Base-by-base conservation (phyloP, 805 yeast genomes). In the Nakazawaea holstii region DNA sequence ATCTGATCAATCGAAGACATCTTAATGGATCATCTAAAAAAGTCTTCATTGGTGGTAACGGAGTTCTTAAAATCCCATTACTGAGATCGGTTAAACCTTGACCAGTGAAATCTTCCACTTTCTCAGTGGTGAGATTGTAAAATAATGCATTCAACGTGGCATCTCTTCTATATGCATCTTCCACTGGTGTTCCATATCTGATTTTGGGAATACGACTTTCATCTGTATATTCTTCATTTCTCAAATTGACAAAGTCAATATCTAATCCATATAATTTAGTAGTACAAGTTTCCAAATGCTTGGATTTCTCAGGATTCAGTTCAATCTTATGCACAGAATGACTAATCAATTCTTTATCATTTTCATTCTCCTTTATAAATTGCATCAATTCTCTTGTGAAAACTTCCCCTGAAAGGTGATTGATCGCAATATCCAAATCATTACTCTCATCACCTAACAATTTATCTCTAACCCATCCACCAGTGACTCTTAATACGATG, bases 401-500 rank as follows among this genome's bases (percentile, higher is more conserved):
- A 31, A 80, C 81, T 57, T 86, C 90, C 0, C 99, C 99, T 0
- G 95, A 79, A 59, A 88, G 67, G 46, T 73, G 73, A 63, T 94
- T 90, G 41, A 94, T 80, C 6, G 97, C 97, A 41, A 94, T 87
- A 58, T 94, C 99, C 29, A 94, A 71, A 62, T 94, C 99, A 59
- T 92, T 82, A 37, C 92, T 82, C 20, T 79, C 80, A 41, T 75
- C 73, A 0, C 96, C 95, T 29, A 94, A 69, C 28, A 94, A 69
- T 66, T 94, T 94, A 64, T 94, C 99, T 56, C 99, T 76, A 2
- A 94, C 99, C 99, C 99, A 92, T 0, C 99, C 99, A 32, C 99
- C 99, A 0, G 97, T 91, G 54, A 94, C 87, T 51, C 99, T 65
- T 11, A 87, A 70, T 39, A 75, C 82, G 8, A 84, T 60, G n/a